Base-by-base conservation (phyloP, 345 rosid genomes). In the Populus simonii region DNA sequence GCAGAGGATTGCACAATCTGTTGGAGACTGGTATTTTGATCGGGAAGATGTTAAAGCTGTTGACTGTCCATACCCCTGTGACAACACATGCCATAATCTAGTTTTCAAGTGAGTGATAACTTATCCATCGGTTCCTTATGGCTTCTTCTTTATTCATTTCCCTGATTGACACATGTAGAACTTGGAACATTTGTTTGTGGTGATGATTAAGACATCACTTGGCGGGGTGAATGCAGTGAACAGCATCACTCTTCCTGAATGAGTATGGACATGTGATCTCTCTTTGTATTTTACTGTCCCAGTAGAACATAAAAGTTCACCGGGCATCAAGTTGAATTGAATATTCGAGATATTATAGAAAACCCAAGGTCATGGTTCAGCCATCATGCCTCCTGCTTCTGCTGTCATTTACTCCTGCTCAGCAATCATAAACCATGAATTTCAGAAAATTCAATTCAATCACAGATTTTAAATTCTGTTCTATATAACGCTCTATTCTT, bases 101-200 rank as follows among this genome's bases (percentile, higher is more conserved):
- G 73, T 65, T 49, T 75, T 62, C 78, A 71, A 78, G 75, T 85
- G 92, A 92, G 90, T 87, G 77, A 70, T 77, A 78, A 79, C 66
- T 69, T 70, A 70, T 72, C 70, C 55, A 68, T 71, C 45, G 73
- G 66, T 72, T 71, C 78, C 75, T 38, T 55, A 57, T 70, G 53
- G 74, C 27, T 76, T 27, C 22, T 31, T 31, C 29, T 63, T 71
- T 31, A 63, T 82, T 53, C 49, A 68, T 80, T 51, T 68, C 71
- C 20, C 12, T 71, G 38, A 53, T 67, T 66, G 43, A 67, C 68
- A 68, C 53, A 73, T 49, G 22, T 73, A 20, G 78, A 78, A 74
- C 53, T 45, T 80, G 77, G 63, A 69, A 45, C 70, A 74, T 80
- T 79, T 72, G 62, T 79, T 38, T 55, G 11, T 69, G 22, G 10